These are phyloP conservation scores for Heliosperma pusillum DNA, from an alignment of 148 eudicot species.

Conservation along the genomic window DNA sequence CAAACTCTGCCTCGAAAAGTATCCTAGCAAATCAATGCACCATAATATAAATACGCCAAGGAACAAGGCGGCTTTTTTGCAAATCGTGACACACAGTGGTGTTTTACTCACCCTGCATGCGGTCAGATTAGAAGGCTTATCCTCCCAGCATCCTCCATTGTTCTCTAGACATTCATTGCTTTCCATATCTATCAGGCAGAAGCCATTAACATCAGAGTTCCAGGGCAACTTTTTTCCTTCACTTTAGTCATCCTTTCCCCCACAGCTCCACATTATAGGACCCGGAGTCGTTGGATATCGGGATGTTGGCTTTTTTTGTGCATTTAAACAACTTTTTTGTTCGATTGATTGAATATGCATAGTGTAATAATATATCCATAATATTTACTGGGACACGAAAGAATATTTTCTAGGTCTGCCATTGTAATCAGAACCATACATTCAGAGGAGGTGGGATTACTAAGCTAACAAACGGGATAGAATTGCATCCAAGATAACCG, in stretches of 20 bases:
- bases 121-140: conserved; percentile 65
- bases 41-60: not conserved
- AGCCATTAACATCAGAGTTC: not conserved
- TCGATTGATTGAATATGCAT: too few relatives aligned
- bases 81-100: not conserved
- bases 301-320: too few relatives aligned
- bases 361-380: too few relatives aligned
- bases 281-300: too few relatives aligned
- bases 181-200: conserved; percentile 56
- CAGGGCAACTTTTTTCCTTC: not conserved
- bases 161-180: conserved; percentile 84
- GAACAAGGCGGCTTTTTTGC: not conserved
- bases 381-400: too few relatives aligned
- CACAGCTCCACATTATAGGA: too few relatives aligned
- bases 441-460: too few relatives aligned
- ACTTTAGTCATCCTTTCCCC: not conserved
- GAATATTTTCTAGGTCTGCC: too few relatives aligned
- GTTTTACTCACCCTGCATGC: conserved; percentile 72
- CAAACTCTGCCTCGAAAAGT: conserved; percentile 90
- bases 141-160: conserved; percentile 97
- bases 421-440: too few relatives aligned
- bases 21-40: conserved; percentile 43
- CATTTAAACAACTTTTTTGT: too few relatives aligned
- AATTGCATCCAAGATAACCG: not conserved
- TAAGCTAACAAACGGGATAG: not conserved